Base-by-base conservation (phyloP, 1,284 basidiomycete genomes). In the Fomitopsis palustris region DNA sequence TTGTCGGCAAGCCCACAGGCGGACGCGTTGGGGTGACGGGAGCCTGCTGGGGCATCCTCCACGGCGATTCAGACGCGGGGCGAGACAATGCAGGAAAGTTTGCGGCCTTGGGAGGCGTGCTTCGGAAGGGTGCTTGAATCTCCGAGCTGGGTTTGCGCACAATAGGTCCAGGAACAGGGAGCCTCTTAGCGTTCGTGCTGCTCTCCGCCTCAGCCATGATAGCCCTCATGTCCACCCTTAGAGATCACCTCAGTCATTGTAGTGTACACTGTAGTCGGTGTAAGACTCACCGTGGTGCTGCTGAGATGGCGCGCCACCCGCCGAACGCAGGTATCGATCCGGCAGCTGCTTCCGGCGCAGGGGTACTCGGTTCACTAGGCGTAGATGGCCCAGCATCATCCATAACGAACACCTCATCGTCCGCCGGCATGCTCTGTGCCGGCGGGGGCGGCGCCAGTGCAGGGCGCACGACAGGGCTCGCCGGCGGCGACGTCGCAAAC, bases 121-220 rank as follows among this genome's bases (percentile, higher is more conserved):
- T 37, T 5, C 39, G 41, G 5, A 52, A 37, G 49, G 49, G 59
- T 0, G n/a, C 47, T 3, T 35, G 45, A 21, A 16, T 41, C 12
- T 27, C 53, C n/a, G 35, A 9, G n/a, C 55, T 54, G 4, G 62
- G 53, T 10, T 49, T 56, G 17, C 59, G 55, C 16, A 61, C 33
- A 3, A 47, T 59, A 4, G 61, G 25, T 14, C 25, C 35, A n/a
- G 54, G 54, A 47, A 55, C 33, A 1, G 19, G 53, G 9, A n/a
- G 31, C n/a, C 33, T 49, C 45, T 53, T 55, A 4, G 56, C 14
- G 19, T 49, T 33, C 59, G 71, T 72, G 29, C 67, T 65, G 27
- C 60, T 74, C 43, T 84, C 83, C 0, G 86, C 84, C 70, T 94
- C 92, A 0, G 90, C 92, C 85, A 97, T 94, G 62, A 98, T 87